phyloP scores from a whole-genome alignment of 1,284 basidiomycete genomes.

The Rhodofomes roseus region DNA sequence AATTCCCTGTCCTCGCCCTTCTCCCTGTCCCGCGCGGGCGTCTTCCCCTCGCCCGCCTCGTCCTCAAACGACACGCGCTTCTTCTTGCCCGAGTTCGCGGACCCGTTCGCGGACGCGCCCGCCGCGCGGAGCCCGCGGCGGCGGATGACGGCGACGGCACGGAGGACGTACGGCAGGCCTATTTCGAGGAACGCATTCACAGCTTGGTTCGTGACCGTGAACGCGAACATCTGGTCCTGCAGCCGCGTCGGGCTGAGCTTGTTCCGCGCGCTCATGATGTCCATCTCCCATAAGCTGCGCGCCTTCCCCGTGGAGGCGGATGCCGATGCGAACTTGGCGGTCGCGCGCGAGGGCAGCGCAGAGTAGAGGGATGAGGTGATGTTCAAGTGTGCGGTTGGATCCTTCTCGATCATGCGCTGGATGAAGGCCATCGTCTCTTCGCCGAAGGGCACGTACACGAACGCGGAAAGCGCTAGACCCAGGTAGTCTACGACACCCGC shows the following conservation, averaged over 20 bases:
- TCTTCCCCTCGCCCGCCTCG: constrained; percentile 34
- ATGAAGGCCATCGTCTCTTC: constrained; percentile 70
- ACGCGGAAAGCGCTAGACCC: constrained; percentile 80
- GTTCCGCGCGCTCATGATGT: constrained; percentile 41
- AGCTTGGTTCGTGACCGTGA: constrained; percentile 90
- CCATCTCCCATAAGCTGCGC: constrained; percentile 47
- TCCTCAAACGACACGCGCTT: constrained; percentile 76
- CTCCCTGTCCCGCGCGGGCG: constrained; percentile 30
- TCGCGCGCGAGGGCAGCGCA: constrained; percentile 15
- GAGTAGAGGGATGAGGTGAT: constrained; percentile 16
- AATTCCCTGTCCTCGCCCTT: constrained; percentile 67
- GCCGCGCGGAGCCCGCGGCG: constrained; percentile 34
- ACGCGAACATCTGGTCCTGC: constrained; percentile 92
- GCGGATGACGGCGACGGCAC: constrained; percentile 54
- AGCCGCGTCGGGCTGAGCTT: constrained; percentile 71
- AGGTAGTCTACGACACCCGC: constrained; percentile 89
- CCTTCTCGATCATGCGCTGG: constrained; percentile 33
- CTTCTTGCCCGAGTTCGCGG: constrained; percentile 37
- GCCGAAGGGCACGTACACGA: constrained; percentile 91
- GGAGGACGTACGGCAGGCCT: constrained; percentile 77
- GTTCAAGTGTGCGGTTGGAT: constrained; percentile 7
- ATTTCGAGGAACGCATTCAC: constrained; percentile 83
- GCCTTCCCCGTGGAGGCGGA: constrained; percentile 11
- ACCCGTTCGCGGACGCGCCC: constrained; percentile 17
- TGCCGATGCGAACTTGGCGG: constrained; percentile 1